phyloP scores from a whole-genome alignment of 1,284 basidiomycete genomes.

The Malassezia brasiliensis region DNA sequence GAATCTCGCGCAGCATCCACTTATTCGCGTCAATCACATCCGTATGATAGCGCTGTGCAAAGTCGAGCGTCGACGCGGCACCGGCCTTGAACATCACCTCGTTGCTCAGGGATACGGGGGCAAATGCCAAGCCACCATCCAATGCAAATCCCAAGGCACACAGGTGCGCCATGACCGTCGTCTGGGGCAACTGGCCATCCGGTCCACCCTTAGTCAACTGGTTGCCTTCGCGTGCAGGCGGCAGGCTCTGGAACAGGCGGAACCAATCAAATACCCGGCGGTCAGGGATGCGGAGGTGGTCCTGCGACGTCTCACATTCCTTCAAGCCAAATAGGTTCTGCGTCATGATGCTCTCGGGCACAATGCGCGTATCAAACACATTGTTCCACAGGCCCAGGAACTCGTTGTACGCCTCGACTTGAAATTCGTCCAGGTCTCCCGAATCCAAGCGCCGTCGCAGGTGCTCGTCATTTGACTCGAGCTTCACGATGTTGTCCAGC shows the following conservation, averaged over 20 bases:
- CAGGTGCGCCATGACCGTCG: conserved; percentile 15
- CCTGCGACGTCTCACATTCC: conserved; percentile 11
- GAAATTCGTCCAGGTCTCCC: conserved; percentile 15
- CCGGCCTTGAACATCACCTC: conserved; percentile 21
- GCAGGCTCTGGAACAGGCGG: conserved; percentile 11
- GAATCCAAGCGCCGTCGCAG: conserved; percentile 18
- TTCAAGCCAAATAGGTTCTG: conserved; percentile 14
- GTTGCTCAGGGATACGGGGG: conserved; percentile 34
- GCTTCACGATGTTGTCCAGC: conserved; percentile 15
- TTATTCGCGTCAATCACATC: conserved; percentile 24
- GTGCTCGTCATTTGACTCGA: conserved; percentile 13
- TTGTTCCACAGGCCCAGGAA: conserved; percentile 10
- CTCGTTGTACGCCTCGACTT: background rate
- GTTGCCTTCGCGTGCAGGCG: background rate
- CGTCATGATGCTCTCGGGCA: conserved; percentile 7
- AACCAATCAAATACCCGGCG: conserved; percentile 27
- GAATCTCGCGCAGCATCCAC: conserved; percentile 30
- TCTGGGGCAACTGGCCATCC: conserved; percentile 9
- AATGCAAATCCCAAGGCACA: conserved; percentile 22
- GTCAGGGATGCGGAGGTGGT: conserved; percentile 1
- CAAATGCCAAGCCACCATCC: conserved; percentile 36
- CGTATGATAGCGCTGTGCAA: conserved; percentile 32
- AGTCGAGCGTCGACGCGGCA: conserved; percentile 32
- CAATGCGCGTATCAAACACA: conserved; percentile 5
- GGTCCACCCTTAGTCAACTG: background rate